phyloP scores from a whole-genome alignment of 352 stramenopile species.

The Phytophthora pseudosyringae region DNA sequence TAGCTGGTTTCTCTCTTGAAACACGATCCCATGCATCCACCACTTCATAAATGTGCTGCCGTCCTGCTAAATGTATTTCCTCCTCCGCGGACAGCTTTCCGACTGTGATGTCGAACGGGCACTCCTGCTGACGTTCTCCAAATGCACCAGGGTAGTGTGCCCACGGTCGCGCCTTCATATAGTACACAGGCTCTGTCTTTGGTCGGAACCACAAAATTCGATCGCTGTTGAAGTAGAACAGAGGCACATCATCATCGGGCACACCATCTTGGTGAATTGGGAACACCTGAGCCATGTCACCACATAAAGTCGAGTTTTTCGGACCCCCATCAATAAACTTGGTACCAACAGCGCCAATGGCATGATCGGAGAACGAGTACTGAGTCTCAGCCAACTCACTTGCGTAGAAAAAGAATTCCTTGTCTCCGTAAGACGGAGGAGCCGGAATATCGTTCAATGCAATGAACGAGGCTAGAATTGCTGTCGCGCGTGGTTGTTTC shows the following conservation, averaged over 20 bases:
- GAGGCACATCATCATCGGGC: slow-evolving; percentile 29
- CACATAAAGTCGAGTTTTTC: slow-evolving; percentile 50
- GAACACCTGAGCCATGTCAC: slow-evolving; percentile 58
- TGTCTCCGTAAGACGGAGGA: slow-evolving; percentile 55
- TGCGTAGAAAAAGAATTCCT: slow-evolving; percentile 56
- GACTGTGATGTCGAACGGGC: slow-evolving; percentile 48
- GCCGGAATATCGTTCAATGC: slow-evolving; percentile 27
- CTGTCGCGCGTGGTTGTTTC: slow-evolving; percentile 44
- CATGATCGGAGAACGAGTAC: slow-evolving; percentile 49
- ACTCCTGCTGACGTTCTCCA: slow-evolving; percentile 41
- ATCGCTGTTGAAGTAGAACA: slow-evolving; percentile 67
- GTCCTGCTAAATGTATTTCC: slow-evolving; percentile 32
- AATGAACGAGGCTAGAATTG: slow-evolving; percentile 50
- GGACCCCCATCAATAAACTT: slow-evolving; percentile 30
- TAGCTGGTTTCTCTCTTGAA: slow-evolving; percentile 27
- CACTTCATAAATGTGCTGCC: slow-evolving; percentile 45
- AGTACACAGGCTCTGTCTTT: slow-evolving; percentile 45
- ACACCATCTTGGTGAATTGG: slow-evolving; percentile 34
- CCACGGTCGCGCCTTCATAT: slow-evolving; percentile 46
- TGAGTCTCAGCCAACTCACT: slow-evolving; percentile 52
- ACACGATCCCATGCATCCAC: slow-evolving; percentile 37
- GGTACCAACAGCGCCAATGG: slow-evolving; percentile 48
- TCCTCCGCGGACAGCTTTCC: slow-evolving; percentile 41
- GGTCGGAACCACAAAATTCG: slow-evolving; percentile 45
- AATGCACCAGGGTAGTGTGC: slow-evolving; percentile 47